Percentiles rank a stretch among this genome's conserved stretches.
Conservation (phyloP, 2,329 filamentous ascomycete genomes). For the Zymoseptoria tritici region DNA sequence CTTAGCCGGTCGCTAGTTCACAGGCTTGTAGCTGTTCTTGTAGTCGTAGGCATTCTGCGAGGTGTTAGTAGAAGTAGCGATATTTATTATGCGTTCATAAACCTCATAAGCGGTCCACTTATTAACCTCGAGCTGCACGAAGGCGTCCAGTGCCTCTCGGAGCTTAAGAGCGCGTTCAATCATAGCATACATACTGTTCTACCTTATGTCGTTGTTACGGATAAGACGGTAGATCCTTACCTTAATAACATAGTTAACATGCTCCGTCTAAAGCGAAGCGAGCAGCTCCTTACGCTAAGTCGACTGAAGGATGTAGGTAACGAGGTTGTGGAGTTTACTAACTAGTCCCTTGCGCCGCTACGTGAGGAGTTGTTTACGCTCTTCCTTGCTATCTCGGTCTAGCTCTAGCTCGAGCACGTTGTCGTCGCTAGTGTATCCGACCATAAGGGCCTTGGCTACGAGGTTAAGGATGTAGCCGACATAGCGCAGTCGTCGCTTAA, state of each 20-base stretch:
- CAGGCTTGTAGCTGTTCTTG: neutral
- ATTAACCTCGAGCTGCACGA: too few species aligned
- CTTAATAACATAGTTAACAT: neutral
- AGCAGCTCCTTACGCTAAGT: too few species aligned
- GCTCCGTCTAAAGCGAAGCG: too few species aligned
- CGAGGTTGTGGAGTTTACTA: neutral
- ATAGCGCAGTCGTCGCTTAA: neutral
- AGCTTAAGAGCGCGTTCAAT: too few species aligned
- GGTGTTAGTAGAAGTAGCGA: neutral
- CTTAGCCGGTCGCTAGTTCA: neutral
- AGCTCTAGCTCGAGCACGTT: neutral
- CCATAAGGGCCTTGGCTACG: neutral
- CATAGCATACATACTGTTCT: neutral
- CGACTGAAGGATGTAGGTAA: too few species aligned
- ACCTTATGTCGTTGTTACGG: neutral
- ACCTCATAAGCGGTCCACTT: neutral
- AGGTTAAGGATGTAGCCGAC: neutral
- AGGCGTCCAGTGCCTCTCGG: too few species aligned
- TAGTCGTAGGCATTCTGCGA: neutral
- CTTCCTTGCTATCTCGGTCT: too few species aligned
- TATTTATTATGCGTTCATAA: neutral
- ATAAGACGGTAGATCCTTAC: neutral
- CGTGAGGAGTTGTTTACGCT: too few species aligned
- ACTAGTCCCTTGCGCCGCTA: too few species aligned
- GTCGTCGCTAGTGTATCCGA: neutral